Evolutionary conservation across 2,329 filamentous ascomycete genomes (phyloP).

Genomic region (Elsinoe batatas): DNA sequence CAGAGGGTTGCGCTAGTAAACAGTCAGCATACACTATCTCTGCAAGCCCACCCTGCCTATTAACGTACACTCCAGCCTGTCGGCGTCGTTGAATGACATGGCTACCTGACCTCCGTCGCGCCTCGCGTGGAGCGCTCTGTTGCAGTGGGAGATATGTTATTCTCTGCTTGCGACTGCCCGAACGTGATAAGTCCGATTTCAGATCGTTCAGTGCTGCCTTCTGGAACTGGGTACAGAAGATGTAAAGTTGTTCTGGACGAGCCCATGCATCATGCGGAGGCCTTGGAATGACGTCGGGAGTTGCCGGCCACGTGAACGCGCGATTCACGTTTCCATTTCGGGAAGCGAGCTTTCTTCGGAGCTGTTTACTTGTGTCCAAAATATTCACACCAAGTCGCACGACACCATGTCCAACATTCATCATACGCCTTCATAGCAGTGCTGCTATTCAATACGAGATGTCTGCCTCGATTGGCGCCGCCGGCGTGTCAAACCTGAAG

Average conservation of each 20-base stretch:
- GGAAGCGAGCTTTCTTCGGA: conserved; percentile 1
- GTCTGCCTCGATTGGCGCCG: not conserved
- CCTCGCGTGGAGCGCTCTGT: not conserved
- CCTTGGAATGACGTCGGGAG: conserved; percentile 13
- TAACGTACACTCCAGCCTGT: conserved; percentile 19
- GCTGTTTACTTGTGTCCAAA: conserved; percentile 8
- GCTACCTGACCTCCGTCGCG: not conserved
- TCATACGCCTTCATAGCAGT: too few relatives aligned
- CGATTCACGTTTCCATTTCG: conserved; percentile 8
- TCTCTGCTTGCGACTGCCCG: too few relatives aligned
- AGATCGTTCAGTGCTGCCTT: not conserved
- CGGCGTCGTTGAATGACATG: conserved; percentile 21
- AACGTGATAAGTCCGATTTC: not conserved
- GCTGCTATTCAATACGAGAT: not conserved
- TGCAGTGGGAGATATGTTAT: too few relatives aligned
- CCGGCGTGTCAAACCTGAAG: not conserved
- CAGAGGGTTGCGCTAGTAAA: conserved; percentile 50
- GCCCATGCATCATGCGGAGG: not conserved
- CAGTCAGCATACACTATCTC: not conserved
- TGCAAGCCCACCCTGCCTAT: not conserved
- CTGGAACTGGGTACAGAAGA: not conserved
- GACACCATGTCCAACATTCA: not conserved
- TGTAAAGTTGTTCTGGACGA: not conserved
- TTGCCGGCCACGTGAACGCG: conserved; percentile 9
- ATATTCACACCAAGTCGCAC: not conserved